Evolutionary conservation across 1,284 basidiomycete species (phyloP).

Genomic region (Grifola frondosa): DNA sequence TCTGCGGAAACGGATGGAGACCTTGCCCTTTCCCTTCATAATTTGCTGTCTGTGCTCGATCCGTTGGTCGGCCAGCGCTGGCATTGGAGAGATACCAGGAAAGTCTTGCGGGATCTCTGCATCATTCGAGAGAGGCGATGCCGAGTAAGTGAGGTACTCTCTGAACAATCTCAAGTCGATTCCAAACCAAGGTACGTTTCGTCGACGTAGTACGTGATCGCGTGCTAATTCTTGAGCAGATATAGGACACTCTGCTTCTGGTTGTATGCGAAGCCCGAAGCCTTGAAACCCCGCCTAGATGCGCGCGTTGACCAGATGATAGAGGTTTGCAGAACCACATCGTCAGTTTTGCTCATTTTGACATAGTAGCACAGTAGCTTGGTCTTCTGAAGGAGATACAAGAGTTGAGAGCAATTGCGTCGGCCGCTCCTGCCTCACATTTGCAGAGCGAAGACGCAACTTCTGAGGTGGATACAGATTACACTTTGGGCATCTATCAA

Average conservation of each 20-base stretch:
- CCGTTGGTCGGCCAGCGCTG: slow-evolving; percentile 78
- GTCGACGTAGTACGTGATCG: background rate
- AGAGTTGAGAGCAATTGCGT: slow-evolving; percentile 43
- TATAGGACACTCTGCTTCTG: slow-evolving; percentile 89
- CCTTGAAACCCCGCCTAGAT: slow-evolving; percentile 73
- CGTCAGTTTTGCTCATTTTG: slow-evolving; percentile 4
- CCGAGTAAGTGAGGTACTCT: slow-evolving; percentile 68
- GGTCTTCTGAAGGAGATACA: slow-evolving; percentile 86
- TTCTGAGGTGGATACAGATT: slow-evolving; percentile 41
- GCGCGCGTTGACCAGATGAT: slow-evolving; percentile 89
- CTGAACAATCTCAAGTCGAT: slow-evolving; percentile 53
- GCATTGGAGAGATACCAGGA: slow-evolving; percentile 95
- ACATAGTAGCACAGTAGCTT: slow-evolving; percentile 44
- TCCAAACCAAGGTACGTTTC: slow-evolving; percentile 47
- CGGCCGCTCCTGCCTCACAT: slow-evolving; percentile 7
- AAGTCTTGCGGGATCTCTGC: slow-evolving; percentile 79
- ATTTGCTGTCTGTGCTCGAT: slow-evolving; percentile 72
- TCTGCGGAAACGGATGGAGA: slow-evolving; percentile 52
- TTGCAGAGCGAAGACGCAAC: background rate
- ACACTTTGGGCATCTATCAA: slow-evolving; percentile 88
- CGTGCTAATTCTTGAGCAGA: slow-evolving; percentile 39
- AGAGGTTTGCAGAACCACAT: slow-evolving; percentile 45
- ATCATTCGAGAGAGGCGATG: slow-evolving; percentile 77
- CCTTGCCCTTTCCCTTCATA: slow-evolving; percentile 61
- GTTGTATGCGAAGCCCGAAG: slow-evolving; percentile 78